Evolutionary conservation across 2,329 filamentous ascomycete genomes (phyloP).

Genomic region (Ophiostoma populinum): DNA sequence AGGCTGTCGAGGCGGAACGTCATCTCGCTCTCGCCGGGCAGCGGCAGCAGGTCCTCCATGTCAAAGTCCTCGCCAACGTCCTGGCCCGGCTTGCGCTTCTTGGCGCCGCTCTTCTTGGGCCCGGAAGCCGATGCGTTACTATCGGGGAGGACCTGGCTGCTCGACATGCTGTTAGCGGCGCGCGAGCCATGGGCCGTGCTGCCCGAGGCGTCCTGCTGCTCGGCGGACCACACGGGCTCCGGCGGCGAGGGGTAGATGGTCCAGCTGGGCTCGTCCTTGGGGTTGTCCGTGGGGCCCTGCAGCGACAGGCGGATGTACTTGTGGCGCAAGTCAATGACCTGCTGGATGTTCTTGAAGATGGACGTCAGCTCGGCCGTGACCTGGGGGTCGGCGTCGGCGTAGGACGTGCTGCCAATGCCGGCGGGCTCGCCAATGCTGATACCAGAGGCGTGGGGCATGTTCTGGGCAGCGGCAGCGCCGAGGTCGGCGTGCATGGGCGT

Average conservation of each 20-base stretch:
- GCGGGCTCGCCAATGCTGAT: conserved; percentile 31
- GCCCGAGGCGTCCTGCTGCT: conserved; percentile 19
- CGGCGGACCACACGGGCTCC: conserved; percentile 71
- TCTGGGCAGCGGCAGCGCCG: conserved; percentile 4
- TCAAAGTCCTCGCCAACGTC: conserved; percentile 88
- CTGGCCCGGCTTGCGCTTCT: conserved; percentile 67
- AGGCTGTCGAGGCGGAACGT: conserved; percentile 63
- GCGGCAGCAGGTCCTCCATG: conserved; percentile 56
- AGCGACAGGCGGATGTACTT: conserved; percentile 79
- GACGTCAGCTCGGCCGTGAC: conserved; percentile 69
- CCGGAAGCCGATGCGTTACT: too few relatives aligned
- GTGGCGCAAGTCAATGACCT: conserved; percentile 70
- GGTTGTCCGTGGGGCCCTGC: conserved; percentile 70
- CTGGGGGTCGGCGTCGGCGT: conserved; percentile 56
- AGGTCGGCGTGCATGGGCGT: conserved; percentile 4
- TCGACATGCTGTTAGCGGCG: conserved; percentile 23
- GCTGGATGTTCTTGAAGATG: conserved; percentile 83
- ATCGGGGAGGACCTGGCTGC: conserved; percentile 26
- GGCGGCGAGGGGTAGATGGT: conserved; percentile 81
- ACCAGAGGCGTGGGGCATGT: conserved; percentile 13
- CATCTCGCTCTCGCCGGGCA: conserved; percentile 55
- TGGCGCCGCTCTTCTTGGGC: conserved; percentile 14
- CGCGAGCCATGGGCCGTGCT: conserved; percentile 13
- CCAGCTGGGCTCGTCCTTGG: conserved; percentile 71
- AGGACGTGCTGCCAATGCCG: conserved; percentile 47